Evolutionary conservation across 352 stramenopile species (phyloP).

Genomic region (Phytophthora sp.): DNA sequence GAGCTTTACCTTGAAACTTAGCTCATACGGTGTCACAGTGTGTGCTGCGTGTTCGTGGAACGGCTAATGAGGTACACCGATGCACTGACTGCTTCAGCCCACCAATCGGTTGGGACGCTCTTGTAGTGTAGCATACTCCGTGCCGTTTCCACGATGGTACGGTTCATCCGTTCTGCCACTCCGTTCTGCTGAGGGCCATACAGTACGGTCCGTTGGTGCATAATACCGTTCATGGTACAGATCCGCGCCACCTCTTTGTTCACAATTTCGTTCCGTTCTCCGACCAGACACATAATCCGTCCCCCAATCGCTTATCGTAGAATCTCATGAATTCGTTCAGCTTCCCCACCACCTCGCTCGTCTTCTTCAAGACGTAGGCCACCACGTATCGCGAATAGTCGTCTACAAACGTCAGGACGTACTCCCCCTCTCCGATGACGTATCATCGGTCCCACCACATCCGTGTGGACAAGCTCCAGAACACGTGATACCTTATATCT

Average conservation of each 20-base stretch:
- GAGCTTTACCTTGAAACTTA: constrained; percentile 22
- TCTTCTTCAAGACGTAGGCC: constrained; percentile 33
- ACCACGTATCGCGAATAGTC: constrained; percentile 27
- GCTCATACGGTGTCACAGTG: constrained; percentile 28
- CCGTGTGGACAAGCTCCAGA: constrained; percentile 28
- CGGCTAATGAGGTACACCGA: constrained; percentile 23
- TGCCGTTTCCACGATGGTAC: background rate
- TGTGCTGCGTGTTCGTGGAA: background rate
- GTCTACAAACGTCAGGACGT: constrained; percentile 22
- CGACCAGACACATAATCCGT: constrained; percentile 24
- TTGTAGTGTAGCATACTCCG: constrained; percentile 36
- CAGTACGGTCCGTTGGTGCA: background rate
- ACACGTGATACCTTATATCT: constrained; percentile 19
- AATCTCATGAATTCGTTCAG: constrained; percentile 1
- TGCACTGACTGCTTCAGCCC: constrained; percentile 38
- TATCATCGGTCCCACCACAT: constrained; percentile 29
- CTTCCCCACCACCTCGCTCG: constrained; percentile 16
- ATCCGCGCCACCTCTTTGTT: constrained; percentile 12
- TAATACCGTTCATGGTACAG: no score
- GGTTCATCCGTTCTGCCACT: constrained; percentile 25
- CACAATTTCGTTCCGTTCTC: constrained; percentile 41
- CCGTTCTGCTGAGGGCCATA: constrained; percentile 32
- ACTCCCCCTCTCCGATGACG: constrained; percentile 10
- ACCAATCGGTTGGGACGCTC: constrained; percentile 30
- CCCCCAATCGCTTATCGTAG: constrained; percentile 29